Evolutionary conservation across 148 eudicot species (phyloP), one percentile per base, ranked within the genome.

Genomic region (Euryodendron excelsum): DNA sequence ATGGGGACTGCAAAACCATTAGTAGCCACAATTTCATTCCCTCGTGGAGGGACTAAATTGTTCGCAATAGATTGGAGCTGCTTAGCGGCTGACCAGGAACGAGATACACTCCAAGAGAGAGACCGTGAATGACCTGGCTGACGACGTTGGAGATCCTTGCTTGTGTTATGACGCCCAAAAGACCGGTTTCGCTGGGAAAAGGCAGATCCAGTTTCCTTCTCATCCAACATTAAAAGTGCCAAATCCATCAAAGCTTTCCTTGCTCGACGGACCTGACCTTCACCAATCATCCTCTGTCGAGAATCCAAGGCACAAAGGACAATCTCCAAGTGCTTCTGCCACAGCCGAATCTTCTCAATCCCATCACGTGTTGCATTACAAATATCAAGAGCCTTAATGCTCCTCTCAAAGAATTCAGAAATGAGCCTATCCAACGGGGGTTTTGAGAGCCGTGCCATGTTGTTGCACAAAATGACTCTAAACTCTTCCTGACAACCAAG

Each of bases 101-200:
- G 86, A 37, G 93, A 88, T 4, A 91, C 95, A 30, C 93, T 91
- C 95, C 95, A 91, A 67, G 93, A 91, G 18, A 86, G 85, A 12
- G 92, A 91, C 11, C 86, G 76, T 5, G 92, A 78, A 76, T 91
- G 95, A 4, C 91, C 88, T 0, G 84, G 69, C 8, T 76, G n/a
- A n/a, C n/a, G 74, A 27, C 50, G 53, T 28, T 61, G 60, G 58
- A 56, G 83, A 39, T 89, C 89, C 81, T 84, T 88, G 55, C 79
- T 78, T 70, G 81, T 77, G 28, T 85, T 82, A 39, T 78, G 80
- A 41, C 85, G 94, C 17, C 88, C 91, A 72, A 91, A 91, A 21
- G 95, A 91, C 7, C 95, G 86, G 78, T 89, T 85, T n/a, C 91
- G 55, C 3, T 81, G 80, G n/a, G 92, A 86, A 67, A 89, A 79